Conservation (phyloP, 345 rosid genomes). For the Sonneratia caseolaris region DNA sequence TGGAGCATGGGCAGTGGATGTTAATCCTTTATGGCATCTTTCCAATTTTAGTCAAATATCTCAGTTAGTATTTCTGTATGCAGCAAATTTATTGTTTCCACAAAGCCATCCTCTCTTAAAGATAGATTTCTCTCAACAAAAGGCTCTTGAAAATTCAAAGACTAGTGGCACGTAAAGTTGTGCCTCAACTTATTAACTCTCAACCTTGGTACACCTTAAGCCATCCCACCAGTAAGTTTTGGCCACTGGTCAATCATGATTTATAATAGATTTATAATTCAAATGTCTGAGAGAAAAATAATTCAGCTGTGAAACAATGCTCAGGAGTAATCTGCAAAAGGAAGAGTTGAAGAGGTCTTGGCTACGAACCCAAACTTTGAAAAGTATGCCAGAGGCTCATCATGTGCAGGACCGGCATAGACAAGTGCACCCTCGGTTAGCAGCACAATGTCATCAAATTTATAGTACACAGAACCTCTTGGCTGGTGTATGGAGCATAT, state of each 20-base stretch:
- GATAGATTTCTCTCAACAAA: background rate
- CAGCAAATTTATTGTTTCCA: background rate
- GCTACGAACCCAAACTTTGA: slow-evolving; percentile 68
- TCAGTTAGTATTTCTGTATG: background rate
- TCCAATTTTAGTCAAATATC: background rate
- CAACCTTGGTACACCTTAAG: background rate
- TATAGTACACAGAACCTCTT: slow-evolving; percentile 78
- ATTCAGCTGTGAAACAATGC: background rate
- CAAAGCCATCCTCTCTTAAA: background rate
- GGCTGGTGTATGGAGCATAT: slow-evolving; percentile 99
- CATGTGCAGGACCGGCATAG: slow-evolving; percentile 81
- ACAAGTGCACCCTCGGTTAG: slow-evolving; percentile 71
- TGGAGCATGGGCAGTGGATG: background rate
- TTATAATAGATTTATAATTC: background rate
- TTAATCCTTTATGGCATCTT: background rate
- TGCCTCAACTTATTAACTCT: background rate
- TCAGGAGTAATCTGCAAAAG: background rate
- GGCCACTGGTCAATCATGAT: background rate
- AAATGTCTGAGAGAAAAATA: background rate
- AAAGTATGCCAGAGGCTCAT: slow-evolving; percentile 68
- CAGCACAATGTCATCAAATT: slow-evolving; percentile 87
- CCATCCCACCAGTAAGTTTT: background rate
- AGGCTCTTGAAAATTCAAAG: background rate
- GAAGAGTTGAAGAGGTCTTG: slow-evolving; percentile 14
- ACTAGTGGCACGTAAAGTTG: background rate